A percentile compares a stretch with the other conserved stretches of the same genome.
Evolutionary conservation across 805 yeast genomes (phyloP).

Genomic region (Pichia nanzhaoensis): DNA sequence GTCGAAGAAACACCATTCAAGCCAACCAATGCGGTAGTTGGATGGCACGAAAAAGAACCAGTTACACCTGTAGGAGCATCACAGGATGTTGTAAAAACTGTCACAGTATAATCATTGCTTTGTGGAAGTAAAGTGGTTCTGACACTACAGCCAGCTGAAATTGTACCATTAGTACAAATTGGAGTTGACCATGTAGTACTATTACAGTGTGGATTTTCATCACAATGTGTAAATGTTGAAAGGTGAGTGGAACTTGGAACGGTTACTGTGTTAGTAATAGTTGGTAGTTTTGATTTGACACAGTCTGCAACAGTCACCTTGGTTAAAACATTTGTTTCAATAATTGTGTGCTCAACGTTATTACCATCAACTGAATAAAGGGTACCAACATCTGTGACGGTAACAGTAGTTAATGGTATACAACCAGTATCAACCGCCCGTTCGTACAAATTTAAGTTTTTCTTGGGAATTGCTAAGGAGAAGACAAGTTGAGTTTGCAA

Average conservation of each 20-base stretch:
- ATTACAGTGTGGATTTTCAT: conserved; percentile 12
- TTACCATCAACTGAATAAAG: neutral
- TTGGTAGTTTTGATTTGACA: neutral
- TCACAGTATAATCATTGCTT: conserved; percentile 2
- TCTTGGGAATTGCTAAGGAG: neutral
- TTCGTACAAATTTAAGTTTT: neutral
- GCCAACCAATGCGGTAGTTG: conserved; percentile 8
- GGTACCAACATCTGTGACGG: neutral
- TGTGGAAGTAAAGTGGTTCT: conserved; percentile 6
- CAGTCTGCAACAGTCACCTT: neutral
- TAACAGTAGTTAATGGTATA: conserved; percentile 1
- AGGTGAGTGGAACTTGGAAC: conserved; percentile 2
- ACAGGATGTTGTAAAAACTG: conserved; percentile 14
- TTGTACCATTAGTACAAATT: conserved; percentile 9
- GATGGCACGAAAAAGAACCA: conserved; percentile 14
- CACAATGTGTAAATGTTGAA: conserved; percentile 15
- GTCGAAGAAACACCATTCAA: conserved; percentile 9
- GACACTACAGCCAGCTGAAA: conserved; percentile 12
- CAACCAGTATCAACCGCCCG: neutral
- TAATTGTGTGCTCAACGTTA: neutral
- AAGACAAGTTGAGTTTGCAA: neutral
- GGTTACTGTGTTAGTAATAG: neutral
- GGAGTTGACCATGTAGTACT: conserved; percentile 12
- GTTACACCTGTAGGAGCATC: conserved; percentile 12
- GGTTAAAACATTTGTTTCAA: neutral